A percentile compares a stretch with the other conserved stretches of the same genome.
Evolutionary conservation across 345 rosid genomes (phyloP).

Genomic region (Anastatica hierochuntica): DNA sequence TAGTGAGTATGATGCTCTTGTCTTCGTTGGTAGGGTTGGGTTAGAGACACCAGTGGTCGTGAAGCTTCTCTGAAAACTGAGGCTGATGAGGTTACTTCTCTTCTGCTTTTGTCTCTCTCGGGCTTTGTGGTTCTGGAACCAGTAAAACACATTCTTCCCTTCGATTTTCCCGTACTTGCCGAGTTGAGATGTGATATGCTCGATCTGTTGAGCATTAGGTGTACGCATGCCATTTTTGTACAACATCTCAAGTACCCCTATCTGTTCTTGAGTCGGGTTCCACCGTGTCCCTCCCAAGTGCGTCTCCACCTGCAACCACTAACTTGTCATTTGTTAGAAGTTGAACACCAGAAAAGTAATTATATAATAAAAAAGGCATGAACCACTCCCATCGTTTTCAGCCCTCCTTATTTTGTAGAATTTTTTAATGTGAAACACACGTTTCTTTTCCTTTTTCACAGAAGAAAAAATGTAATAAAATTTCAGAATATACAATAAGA

Average conservation of each 20-base stretch:
- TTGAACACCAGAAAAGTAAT: too few relatives aligned
- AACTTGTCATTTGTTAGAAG: too few relatives aligned
- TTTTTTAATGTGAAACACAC: too few relatives aligned
- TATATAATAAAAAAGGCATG: too few relatives aligned
- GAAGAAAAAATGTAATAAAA: too few relatives aligned
- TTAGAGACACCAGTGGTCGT: conserved; percentile 25
- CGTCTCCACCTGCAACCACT: conserved; percentile 84
- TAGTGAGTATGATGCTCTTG: conserved; percentile 10
- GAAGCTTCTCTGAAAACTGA: too few relatives aligned
- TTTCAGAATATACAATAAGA: too few relatives aligned
- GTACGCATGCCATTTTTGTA: conserved; percentile 21
- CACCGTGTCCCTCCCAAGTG: conserved; percentile 95
- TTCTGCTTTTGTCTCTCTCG: conserved; percentile 54
- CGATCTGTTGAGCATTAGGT: conserved; percentile 89
- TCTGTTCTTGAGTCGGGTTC: conserved; percentile 99
- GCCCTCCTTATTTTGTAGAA: too few relatives aligned
- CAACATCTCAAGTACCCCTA: conserved; percentile 31
- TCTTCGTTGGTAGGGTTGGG: not conserved
- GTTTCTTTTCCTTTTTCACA: too few relatives aligned
- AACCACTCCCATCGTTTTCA: too few relatives aligned
- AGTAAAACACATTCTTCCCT: conserved; percentile 5
- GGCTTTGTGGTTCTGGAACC: conserved; percentile 99
- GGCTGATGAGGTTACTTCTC: not conserved
- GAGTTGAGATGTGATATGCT: conserved; percentile 74
- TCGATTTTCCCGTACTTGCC: conserved; percentile 29